phyloP scores from a whole-genome alignment of 768 basidiomycete species.

The Pleurotus giganteus region DNA sequence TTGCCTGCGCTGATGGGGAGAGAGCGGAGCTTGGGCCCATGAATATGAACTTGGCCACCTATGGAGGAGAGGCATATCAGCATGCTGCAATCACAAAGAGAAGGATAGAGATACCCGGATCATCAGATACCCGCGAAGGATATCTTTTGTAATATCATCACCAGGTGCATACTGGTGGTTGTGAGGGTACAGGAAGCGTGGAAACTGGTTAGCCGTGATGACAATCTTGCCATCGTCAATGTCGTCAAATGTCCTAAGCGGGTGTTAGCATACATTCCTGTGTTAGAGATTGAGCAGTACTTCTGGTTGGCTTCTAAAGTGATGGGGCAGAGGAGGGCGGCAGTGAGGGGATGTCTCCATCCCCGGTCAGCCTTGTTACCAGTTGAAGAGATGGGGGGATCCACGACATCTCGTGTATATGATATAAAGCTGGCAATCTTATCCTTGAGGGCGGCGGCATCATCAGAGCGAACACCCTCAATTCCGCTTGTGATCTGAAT shows the following conservation, averaged over 20 bases:
- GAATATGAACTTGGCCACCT: slow-evolving; percentile 17
- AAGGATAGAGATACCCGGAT: slow-evolving; percentile 1
- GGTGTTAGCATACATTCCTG: background rate
- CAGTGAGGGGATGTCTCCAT: slow-evolving; percentile 12
- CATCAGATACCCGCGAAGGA: slow-evolving; percentile 8
- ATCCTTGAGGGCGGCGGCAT: background rate
- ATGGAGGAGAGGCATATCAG: background rate
- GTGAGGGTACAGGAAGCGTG: slow-evolving; percentile 14
- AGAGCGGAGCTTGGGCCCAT: slow-evolving; percentile 17
- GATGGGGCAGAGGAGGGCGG: slow-evolving; percentile 12
- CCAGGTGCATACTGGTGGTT: slow-evolving; percentile 1
- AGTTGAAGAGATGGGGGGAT: background rate
- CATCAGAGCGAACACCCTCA: background rate
- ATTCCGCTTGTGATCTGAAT: background rate
- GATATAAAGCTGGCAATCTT: background rate
- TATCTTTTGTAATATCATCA: background rate
- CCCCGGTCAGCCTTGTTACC: slow-evolving; percentile 12
- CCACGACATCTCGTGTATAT: background rate
- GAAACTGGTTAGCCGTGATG: slow-evolving; percentile 9
- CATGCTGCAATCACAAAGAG: too few species aligned
- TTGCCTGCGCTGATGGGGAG: slow-evolving; percentile 10
- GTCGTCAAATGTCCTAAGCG: slow-evolving; percentile 7
- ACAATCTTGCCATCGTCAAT: background rate
- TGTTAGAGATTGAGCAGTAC: background rate
- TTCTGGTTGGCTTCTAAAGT: background rate